phyloP scores from a whole-genome alignment of 495 filamentous ascomycete genomes.

The Podospora pseudocomata region DNA sequence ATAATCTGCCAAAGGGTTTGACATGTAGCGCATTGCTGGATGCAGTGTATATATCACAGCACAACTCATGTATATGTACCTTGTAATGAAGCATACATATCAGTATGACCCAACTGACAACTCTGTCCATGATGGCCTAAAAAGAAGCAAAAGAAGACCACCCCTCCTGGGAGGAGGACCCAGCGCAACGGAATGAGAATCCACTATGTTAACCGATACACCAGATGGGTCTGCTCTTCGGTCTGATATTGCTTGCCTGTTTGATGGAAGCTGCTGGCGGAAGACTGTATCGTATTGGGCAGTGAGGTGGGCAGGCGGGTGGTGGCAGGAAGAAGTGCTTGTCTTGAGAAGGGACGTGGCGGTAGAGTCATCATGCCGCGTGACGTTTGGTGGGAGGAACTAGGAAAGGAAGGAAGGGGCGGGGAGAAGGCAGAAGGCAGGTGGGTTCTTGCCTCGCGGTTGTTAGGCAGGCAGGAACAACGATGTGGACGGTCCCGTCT shows the following conservation, averaged over 20 bases:
- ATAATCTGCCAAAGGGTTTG: background rate
- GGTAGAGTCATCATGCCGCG: background rate
- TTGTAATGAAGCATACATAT: background rate
- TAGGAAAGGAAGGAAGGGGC: background rate
- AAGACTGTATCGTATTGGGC: background rate
- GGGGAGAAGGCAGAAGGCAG: background rate
- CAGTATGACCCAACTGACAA: background rate
- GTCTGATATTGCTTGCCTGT: background rate
- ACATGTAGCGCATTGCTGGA: background rate
- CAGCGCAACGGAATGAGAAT: conserved; percentile 14
- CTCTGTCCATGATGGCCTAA: background rate
- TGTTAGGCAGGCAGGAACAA: background rate
- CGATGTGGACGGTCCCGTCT: background rate
- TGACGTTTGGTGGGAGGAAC: background rate
- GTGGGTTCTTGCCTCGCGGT: background rate
- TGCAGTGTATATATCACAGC: background rate
- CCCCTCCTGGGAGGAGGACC: conserved; percentile 9
- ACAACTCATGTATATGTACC: background rate
- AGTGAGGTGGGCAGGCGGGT: background rate
- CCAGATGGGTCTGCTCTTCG: conserved; percentile 6
- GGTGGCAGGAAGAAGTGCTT: background rate
- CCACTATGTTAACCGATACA: conserved; percentile 14
- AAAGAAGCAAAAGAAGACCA: conserved; percentile 1
- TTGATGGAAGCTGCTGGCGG: background rate
- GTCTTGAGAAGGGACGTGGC: background rate